Base-by-base conservation (phyloP, 768 basidiomycete species). In the Kwoniella botswanensis region DNA sequence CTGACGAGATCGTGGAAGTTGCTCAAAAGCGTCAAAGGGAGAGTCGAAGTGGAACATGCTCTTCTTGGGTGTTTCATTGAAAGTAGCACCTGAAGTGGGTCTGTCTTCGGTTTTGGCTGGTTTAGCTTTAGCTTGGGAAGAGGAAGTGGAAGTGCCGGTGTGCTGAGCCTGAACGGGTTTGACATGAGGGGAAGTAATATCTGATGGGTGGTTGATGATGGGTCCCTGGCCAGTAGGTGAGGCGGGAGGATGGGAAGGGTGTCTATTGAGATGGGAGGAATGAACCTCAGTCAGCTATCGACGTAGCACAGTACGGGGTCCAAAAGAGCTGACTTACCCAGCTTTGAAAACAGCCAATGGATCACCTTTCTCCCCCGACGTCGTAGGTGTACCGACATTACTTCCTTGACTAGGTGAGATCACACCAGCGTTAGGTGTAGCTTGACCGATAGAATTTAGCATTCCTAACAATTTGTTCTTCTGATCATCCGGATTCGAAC, bases 31-130 rank as follows among this genome's bases (percentile, higher is more conserved):
- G 44, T 76, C 77, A 58, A 81, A 81, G 7, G 79, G 79, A 2
- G 76, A 78, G 64, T 79, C 76, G 57, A 81, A 81, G 65, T 78
- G 74, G 73, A 81, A 81, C 53, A 70, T 67, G 15, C 77, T 74
- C 56, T 75, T 75, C 21, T 72, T 63, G 21, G 71, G 65, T 17
- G 65, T 46, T 18, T 66, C 65, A 22, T 44, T 21, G 21, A 55
- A 35, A 9, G 54, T 15, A 15, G 55, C 21, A 66, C 7, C 65
- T 21, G 50, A 24, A 53, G 62, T 35, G 52, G 70, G 63, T 21
- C 18, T 46, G 42, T 61, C 50, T 22, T 56, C 63, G 18, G n/a
- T 18, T 18, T 71, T 57, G 10, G 46, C 43, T n/a, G 21, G 22
- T 24, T 64, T 56, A 21, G 63, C 46, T 50, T 56, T 63, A n/a